These are phyloP conservation scores for Xerocomellus chrysenteron DNA, from an alignment of 768 basidiomycete genomes.

Conservation along the genomic window DNA sequence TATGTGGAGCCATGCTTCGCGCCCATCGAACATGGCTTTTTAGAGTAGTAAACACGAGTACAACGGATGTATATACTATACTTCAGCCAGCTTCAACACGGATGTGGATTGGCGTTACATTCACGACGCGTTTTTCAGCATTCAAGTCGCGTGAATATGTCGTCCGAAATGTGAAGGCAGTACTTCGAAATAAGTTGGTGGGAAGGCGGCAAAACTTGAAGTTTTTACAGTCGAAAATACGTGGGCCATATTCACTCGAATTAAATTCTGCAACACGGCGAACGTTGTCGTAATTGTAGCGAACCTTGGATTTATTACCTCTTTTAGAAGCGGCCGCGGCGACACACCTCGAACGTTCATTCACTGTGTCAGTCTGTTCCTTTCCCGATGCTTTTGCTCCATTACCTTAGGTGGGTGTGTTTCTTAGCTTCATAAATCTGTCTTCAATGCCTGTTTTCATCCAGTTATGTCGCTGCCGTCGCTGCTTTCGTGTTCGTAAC, in stretches of 20 bases:
- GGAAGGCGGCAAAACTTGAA: too few species aligned
- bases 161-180: too few species aligned
- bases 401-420: constrained; percentile 55
- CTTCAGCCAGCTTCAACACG: too few species aligned
- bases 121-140: too few species aligned
- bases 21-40: constrained; percentile 39
- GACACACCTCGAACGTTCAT: not conserved
- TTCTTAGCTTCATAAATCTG: constrained; percentile 3
- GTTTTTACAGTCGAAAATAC: too few species aligned
- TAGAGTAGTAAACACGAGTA: not conserved
- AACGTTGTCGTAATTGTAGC: too few species aligned
- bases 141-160: too few species aligned
- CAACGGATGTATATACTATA: too few species aligned
- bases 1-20: constrained; percentile 44
- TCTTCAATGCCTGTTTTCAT: not conserved
- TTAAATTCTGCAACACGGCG: too few species aligned
- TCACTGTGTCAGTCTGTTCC: not conserved
- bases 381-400: constrained; percentile 45
- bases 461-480: constrained; percentile 71
- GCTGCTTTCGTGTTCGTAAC: constrained; percentile 89
- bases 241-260: too few species aligned
- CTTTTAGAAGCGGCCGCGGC: not conserved
- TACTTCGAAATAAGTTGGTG: too few species aligned
- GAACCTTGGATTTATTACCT: not conserved
- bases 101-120: too few species aligned